Percentiles rank a stretch among this genome's conserved stretches.
phyloP scores from a whole-genome alignment of 306 rosid genomes.

The Quercus aquifolioides region DNA sequence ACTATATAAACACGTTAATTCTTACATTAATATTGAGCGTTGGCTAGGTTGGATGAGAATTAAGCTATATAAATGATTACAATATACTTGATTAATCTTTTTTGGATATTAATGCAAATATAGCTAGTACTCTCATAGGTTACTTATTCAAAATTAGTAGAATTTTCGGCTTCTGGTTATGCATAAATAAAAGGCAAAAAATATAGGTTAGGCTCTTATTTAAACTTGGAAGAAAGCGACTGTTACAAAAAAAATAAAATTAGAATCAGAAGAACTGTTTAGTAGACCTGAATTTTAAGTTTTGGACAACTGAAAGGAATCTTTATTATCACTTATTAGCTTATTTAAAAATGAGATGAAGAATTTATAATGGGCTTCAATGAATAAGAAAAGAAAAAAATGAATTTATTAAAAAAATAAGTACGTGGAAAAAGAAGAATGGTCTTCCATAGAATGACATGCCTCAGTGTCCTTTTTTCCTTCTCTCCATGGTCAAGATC shows the following conservation, averaged over 20 bases:
- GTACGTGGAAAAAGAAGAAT: slow-evolving; percentile 40
- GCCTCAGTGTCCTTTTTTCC: slow-evolving; percentile 48
- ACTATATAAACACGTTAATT: too few species aligned
- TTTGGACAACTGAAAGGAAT: slow-evolving; percentile 55
- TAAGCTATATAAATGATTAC: too few species aligned
- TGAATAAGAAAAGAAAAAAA: slow-evolving; percentile 42
- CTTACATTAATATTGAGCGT: too few species aligned
- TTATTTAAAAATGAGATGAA: slow-evolving; percentile 35
- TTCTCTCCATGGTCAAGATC: slow-evolving; percentile 40
- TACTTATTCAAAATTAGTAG: background rate
- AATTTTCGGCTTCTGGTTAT: background rate
- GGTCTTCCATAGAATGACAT: slow-evolving; percentile 68
- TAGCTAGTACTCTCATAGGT: too few species aligned
- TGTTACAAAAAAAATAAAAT: slow-evolving; percentile 48
- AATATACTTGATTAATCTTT: too few species aligned
- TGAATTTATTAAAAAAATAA: slow-evolving; percentile 21
- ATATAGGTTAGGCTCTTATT: slow-evolving; percentile 40
- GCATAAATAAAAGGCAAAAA: slow-evolving; percentile 16
- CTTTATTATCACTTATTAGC: slow-evolving; percentile 59
- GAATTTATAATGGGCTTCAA: slow-evolving; percentile 36
- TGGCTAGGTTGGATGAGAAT: too few species aligned
- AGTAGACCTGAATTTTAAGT: slow-evolving; percentile 46
- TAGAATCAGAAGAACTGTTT: slow-evolving; percentile 26
- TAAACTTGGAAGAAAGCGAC: slow-evolving; percentile 67
- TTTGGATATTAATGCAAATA: too few species aligned